phyloP scores from a whole-genome alignment of 768 basidiomycete genomes.

The Calocybe cyanea region DNA sequence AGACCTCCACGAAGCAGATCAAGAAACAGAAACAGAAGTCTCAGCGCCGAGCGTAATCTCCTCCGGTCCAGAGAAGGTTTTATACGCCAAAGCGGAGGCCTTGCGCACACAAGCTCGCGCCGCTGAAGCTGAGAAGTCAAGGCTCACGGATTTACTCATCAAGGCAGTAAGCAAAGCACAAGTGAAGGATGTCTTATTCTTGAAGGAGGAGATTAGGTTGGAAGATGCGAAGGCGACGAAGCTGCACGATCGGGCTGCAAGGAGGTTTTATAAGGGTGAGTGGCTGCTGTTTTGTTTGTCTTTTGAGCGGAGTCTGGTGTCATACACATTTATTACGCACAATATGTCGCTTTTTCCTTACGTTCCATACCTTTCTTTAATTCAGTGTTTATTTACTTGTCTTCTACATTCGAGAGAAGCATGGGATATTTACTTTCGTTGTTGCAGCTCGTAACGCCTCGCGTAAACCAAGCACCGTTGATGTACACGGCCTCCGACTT shows the following conservation, averaged over 20 bases:
- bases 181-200: constrained; percentile 34
- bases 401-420: too few relatives aligned
- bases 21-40: constrained; percentile 17
- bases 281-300: constrained; percentile 6
- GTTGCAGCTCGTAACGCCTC: constrained; percentile 35
- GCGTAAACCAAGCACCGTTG: constrained; percentile 32
- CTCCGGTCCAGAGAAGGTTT: constrained; percentile 24
- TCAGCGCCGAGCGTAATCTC: constrained; percentile 28
- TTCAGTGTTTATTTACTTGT: background rate
- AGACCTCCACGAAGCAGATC: constrained; percentile 1
- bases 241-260: constrained; percentile 43
- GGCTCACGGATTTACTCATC: constrained; percentile 24
- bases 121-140: constrained; percentile 26
- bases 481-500: constrained; percentile 47
- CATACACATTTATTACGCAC: background rate
- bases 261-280: constrained; percentile 42
- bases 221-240: constrained; percentile 29
- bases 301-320: background rate
- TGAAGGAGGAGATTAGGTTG: constrained; percentile 34
- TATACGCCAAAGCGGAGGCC: constrained; percentile 31
- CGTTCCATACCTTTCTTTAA: background rate
- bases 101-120: constrained; percentile 38
- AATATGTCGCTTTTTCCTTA: background rate
- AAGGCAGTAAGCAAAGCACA: constrained; percentile 27
- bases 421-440: background rate